Conservation (phyloP, 495 filamentous ascomycete genomes). For the Aspergillus heteromorphus region DNA sequence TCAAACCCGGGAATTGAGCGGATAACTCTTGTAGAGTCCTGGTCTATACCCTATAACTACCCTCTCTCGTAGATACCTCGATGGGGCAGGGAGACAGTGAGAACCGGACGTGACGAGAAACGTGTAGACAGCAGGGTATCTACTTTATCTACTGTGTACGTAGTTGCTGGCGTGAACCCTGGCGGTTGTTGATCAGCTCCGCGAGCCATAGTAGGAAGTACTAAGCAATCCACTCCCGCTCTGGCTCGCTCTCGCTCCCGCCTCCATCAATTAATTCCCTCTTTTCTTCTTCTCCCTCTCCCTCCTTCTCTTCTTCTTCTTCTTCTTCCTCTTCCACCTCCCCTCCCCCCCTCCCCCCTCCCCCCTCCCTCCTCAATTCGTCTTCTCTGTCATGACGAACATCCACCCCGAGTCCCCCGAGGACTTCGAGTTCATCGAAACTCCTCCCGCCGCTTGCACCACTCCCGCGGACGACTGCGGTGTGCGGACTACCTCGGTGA, state of each 20-base stretch:
- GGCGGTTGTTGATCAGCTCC: neutral
- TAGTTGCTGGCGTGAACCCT: neutral
- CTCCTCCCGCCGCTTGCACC: slow-evolving; percentile 49
- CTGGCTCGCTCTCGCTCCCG: no score
- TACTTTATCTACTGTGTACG: neutral
- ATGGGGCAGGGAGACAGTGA: no score
- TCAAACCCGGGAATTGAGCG: no score
- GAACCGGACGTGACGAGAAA: no score
- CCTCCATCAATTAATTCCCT: neutral
- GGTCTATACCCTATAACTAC: no score
- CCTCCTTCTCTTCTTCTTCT: slow-evolving; percentile 21
- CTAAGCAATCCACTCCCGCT: no score
- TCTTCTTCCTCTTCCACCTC: slow-evolving; percentile 13
- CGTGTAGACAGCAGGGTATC: neutral
- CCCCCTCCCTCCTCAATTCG: slow-evolving; percentile 15
- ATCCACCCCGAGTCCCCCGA: slow-evolving; percentile 49
- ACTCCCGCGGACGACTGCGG: slow-evolving; percentile 48
- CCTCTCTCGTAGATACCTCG: no score
- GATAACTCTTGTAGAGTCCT: no score
- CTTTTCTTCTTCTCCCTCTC: neutral
- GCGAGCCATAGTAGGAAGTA: no score
- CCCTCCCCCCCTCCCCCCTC: neutral
- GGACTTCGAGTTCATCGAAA: slow-evolving; percentile 65
- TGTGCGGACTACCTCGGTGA: slow-evolving; percentile 54
- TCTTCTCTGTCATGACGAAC: slow-evolving; percentile 38